A percentile compares a stretch with the other conserved stretches of the same genome.
Evolutionary conservation across 768 basidiomycete species (phyloP).

Genomic region (Gymnopilus junonius): DNA sequence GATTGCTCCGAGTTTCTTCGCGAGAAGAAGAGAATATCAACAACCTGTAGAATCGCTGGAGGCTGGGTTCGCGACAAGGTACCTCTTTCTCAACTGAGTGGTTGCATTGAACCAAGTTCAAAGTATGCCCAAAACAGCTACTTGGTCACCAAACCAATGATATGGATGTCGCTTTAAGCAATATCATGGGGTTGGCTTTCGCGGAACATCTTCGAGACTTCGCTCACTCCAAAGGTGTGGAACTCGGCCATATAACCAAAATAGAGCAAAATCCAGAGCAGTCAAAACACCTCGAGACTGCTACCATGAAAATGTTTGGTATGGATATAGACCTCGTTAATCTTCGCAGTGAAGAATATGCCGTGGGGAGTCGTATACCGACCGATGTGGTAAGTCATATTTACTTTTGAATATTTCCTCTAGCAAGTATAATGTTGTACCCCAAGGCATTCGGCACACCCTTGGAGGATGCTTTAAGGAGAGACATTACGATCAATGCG

Average conservation of each 20-base stretch:
- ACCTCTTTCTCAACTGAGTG: conserved; percentile 13
- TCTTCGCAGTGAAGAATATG: conserved; percentile 90
- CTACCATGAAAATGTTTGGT: conserved; percentile 78
- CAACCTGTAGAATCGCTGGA: conserved; percentile 89
- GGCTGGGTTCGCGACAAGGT: conserved; percentile 99
- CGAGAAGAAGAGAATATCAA: conserved; percentile 53
- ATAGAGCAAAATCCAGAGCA: conserved; percentile 96
- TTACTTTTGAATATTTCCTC: neutral
- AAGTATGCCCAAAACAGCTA: conserved; percentile 50
- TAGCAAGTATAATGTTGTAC: neutral
- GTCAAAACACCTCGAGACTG: conserved; percentile 97
- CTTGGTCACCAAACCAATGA: conserved; percentile 84
- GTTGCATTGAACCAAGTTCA: neutral
- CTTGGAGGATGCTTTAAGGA: conserved; percentile 83
- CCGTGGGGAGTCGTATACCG: conserved; percentile 86
- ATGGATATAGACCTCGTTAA: conserved; percentile 94
- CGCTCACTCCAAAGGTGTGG: conserved; percentile 51
- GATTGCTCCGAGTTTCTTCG: conserved; percentile 68
- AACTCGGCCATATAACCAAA: conserved; percentile 69
- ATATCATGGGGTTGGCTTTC: conserved; percentile 91
- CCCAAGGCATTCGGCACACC: conserved; percentile 89
- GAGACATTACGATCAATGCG: conserved; percentile 95
- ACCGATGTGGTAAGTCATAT: conserved; percentile 70
- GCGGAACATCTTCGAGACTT: conserved; percentile 78
- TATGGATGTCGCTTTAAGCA: conserved; percentile 88